phyloP scores from a whole-genome alignment of 805 yeast genomes.

The Vanderwaltozyma polyspora region DNA sequence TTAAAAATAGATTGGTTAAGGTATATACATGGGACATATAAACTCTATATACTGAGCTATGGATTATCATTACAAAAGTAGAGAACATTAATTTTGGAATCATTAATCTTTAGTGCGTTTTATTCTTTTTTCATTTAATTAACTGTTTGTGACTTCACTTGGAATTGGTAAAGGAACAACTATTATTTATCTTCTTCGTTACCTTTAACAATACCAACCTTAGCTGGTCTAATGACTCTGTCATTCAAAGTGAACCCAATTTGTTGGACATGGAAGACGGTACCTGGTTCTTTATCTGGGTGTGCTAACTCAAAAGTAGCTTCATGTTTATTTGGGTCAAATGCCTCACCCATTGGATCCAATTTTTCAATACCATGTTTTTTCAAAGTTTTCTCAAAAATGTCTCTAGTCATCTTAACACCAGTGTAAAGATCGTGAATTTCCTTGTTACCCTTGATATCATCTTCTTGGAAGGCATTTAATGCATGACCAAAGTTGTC shows the following conservation, averaged over 20 bases:
- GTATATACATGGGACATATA: no score
- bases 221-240: conserved; percentile 88
- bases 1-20: no score
- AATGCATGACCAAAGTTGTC: conserved; percentile 87
- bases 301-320: conserved; percentile 83
- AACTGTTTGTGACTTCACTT: no score
- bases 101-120: no score
- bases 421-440: conserved; percentile 75
- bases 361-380: conserved; percentile 73
- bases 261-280: conserved; percentile 88
- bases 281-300: conserved; percentile 83
- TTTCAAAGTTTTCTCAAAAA: conserved; percentile 71
- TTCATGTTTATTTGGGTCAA: conserved; percentile 88
- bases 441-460: conserved; percentile 46
- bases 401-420: conserved; percentile 77
- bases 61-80: no score
- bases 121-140: no score
- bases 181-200: no score
- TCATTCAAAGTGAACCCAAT: conserved; percentile 77
- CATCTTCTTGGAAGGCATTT: conserved; percentile 55
- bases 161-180: no score
- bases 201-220: conserved; percentile 83
- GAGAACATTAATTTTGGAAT: no score
- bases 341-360: conserved; percentile 73
- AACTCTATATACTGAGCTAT: no score